Evolutionary conservation across 176 grass and related monocot genomes (phyloP), one percentile per base, ranked within the genome.

Genomic region (Rhynchospora tenuis): DNA sequence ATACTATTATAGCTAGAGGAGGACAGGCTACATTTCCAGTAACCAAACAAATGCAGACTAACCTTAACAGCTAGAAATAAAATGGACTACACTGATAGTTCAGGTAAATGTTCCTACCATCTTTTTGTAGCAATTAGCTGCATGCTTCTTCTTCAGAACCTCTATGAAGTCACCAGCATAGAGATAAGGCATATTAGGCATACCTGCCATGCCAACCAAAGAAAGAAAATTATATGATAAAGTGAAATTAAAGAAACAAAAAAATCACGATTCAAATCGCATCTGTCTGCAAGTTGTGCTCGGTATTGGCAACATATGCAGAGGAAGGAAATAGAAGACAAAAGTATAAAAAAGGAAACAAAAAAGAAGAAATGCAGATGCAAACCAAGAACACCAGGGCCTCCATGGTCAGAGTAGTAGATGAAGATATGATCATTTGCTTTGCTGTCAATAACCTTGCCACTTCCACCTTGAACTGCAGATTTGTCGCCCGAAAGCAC

Each of bases 341-440:
- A 63, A 57, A 27, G 2, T 38, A 38, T 2, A 38, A 38, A 38
- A 38, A 38, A 38, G 0, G 33, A 38, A 38, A 38, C 5, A 38
- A 38, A 2, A 38, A 38, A 4, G 17, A 68, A 64, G 48, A n/a
- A 76, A 31, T 17, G 16, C 83, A 76, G 7, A 69, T 81, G 73
- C 70, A 26, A 61, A 98, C 95, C 92, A 55, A 98, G 95, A 85
- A 95, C 95, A 69, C 95, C 95, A 80, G 95, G 88, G 59, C 95
- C 95, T 57, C 95, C 95, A 73, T 98, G 95, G 81, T 98, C 95
- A 2, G 95, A 89, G 84, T 95, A 98, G 73, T 98, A 98, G 84
- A 98, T 87, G 83, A 98, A 98, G 80, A 98, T 98, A 43, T 92
- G 93, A 64, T 98, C 95, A 64, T 89, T 72, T 50, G 84, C 79